Percentiles rank a stretch among this genome's conserved stretches.
These are phyloP conservation scores for Senna tora DNA, from an alignment of 306 rosid genomes.

Conservation along the genomic window DNA sequence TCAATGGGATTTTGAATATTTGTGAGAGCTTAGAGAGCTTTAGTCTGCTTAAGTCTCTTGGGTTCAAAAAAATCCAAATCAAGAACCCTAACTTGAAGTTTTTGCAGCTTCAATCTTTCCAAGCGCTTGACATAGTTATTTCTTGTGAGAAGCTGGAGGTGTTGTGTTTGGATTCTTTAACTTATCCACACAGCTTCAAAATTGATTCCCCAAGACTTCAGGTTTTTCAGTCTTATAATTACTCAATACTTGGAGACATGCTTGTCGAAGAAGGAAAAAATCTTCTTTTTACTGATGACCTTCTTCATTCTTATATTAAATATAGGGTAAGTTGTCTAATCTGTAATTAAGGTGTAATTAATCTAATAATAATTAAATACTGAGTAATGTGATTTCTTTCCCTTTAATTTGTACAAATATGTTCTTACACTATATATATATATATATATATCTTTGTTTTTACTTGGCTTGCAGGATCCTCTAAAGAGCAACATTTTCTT, in stretches of 20 bases:
- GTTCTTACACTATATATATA: no score
- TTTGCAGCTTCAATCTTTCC: slow-evolving; percentile 12
- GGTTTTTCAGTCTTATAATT: not conserved
- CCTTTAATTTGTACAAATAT: not conserved
- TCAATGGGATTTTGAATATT: slow-evolving; percentile 2
- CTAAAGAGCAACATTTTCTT: not conserved
- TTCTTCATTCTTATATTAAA: not conserved
- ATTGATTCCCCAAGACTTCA: slow-evolving; percentile 11
- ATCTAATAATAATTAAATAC: no score
- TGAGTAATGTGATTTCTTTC: not conserved
- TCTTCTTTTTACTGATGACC: not conserved
- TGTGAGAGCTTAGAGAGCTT: slow-evolving; percentile 10
- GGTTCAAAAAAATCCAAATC: not conserved
- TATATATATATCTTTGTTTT: not conserved
- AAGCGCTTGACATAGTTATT: slow-evolving; percentile 2
- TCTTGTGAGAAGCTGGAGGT: not conserved
- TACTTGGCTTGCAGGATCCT: not conserved
- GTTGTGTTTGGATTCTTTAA: slow-evolving; percentile 21
- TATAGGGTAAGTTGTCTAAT: slow-evolving; percentile 5
- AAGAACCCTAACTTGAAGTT: not conserved
- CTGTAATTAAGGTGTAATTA: no score
- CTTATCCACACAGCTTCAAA: not conserved
- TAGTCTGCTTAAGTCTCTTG: not conserved
- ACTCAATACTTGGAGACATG: not conserved
- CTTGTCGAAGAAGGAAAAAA: not conserved